Evolutionary conservation across 176 grass and related monocot genomes (phyloP), one percentile per base, ranked within the genome.

Genomic region (Pontederia crassipes): DNA sequence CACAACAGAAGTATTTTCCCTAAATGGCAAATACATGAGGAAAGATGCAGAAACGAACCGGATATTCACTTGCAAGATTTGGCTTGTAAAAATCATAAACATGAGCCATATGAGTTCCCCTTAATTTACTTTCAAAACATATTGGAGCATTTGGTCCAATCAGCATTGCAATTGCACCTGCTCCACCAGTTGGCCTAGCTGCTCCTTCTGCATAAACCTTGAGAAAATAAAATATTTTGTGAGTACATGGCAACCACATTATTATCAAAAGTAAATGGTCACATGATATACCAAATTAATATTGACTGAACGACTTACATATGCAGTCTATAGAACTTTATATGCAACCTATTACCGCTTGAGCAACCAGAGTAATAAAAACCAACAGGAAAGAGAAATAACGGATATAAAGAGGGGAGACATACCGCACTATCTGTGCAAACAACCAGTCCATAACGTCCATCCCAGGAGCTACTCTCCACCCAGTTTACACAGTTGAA

Each of bases 11-110:
- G 48, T 40, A 40, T 40, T 40, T 40, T 4, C 32, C 32, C 32
- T 49, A 63, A 66, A 77, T 63, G 17, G 48, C 5, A 50, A 20
- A 11, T 40, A 29, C 17, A 54, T 65, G 45, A 1, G 40, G 10
- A 51, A 75, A 26, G 27, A 17, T 49, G 66, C 67, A 18, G 46
- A 55, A 79, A 17, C 87, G 59, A 69, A 98, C 93, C 74, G 93
- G 93, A 50, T 92, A 98, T 92, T 98, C 93, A 62, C 93, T 98
- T 8, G 93, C 82, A 71, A 98, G 87, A 70, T 98, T 78, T 45
- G 93, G 93, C 74, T 92, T 98, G 77, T 98, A 98, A 63, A 92
- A 98, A 78, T 98, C 93, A 27, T 98, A 98, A 66, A 66, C 87
- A 79, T 98, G 88, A 57, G 78, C 59, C 93, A 98, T 98, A 72